Base-by-base conservation (phyloP, 805 yeast species). In the Kazachstania kunashirensis region DNA sequence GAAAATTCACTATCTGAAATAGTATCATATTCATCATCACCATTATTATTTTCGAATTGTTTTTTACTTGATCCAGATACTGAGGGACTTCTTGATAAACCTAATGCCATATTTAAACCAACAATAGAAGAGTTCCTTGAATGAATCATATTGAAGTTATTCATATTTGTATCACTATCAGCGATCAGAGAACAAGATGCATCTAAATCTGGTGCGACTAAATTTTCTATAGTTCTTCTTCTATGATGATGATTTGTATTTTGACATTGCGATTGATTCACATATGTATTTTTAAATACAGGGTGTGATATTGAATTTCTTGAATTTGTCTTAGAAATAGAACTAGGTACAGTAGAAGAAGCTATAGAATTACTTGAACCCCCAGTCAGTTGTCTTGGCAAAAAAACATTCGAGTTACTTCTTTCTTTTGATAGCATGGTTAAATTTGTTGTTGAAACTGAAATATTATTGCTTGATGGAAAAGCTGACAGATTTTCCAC, bases 201-300 rank as follows among this genome's bases (percentile, higher is more conserved):
- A 49, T 84, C 94, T 47, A 84, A 64, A 6, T 84, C 84, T 0
- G 95, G 88, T 2, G 94, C 82, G 15, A 84, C 82, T 46, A 61
- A 73, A 57, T 85, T 82, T 55, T 84, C 83, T 25, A 60, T 48
- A 12, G 66, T 63, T 58, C 66, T 57, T 47, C 61, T 66, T 5
- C 59, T 56, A 24, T 67, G 42, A 14, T 41, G 44, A 29, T 39
- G 34, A 15, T 14, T 24, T 29, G 31, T n/a, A 9, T 20, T 29
- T 6, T 30, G 5, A 12, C 28, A 15, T 12, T 30, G 24, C 14
- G 24, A 20, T 25, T 25, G 14, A 5, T 21, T 17, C 7, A 24
- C 28, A 21, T 19, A 24, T 7, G 12, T 6, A 19, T 18, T 24
- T 14, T 26, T n/a, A 17, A 13, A 32, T 33, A 14, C 28, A 25